Percentiles rank a stretch among this genome's conserved stretches.
phyloP scores from a whole-genome alignment of 2,329 filamentous ascomycete species.

The Chaetomiaceae sp. region DNA sequence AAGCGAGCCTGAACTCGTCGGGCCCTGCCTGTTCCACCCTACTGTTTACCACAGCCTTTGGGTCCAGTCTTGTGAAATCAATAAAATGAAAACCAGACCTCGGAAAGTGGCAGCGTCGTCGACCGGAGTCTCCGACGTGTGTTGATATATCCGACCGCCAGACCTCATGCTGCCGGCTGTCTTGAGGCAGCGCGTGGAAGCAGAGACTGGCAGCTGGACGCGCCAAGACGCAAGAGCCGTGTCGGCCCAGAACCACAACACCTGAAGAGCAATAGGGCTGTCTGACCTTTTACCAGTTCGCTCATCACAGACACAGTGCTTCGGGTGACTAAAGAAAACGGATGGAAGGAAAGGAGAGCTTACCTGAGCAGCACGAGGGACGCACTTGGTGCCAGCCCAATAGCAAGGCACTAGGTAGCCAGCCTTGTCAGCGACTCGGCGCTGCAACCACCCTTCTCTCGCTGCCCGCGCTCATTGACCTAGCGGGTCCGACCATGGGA shows the following conservation, averaged over 20 bases:
- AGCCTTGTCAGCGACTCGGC: not conserved
- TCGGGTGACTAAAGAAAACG: not conserved
- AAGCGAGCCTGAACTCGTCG: not conserved
- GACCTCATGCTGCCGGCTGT: constrained; percentile 18
- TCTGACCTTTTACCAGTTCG: constrained; percentile 47
- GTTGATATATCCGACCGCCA: constrained; percentile 25
- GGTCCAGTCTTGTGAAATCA: constrained; percentile 50
- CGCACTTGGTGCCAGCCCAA: too few species aligned
- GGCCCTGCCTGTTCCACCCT: constrained; percentile 8
- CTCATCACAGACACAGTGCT: constrained; percentile 40
- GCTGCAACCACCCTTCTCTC: constrained; percentile 1
- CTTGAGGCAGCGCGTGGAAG: constrained; percentile 18
- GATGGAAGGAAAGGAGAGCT: constrained; percentile 6
- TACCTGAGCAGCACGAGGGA: constrained; percentile 13
- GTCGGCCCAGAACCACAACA: constrained; percentile 30
- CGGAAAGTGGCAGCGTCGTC: constrained; percentile 42
- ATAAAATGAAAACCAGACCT: constrained; percentile 48
- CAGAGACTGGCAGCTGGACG: constrained; percentile 20
- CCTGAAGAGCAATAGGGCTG: constrained; percentile 37
- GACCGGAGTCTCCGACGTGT: constrained; percentile 21
- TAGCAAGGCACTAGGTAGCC: too few species aligned
- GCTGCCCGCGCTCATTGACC: not conserved
- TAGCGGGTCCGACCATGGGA: not conserved
- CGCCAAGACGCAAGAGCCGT: constrained; percentile 26
- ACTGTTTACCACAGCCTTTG: constrained; percentile 35